Base-by-base conservation (phyloP, 371 early-diverging fungal genomes). In the Vairimorpha necatrix region DNA sequence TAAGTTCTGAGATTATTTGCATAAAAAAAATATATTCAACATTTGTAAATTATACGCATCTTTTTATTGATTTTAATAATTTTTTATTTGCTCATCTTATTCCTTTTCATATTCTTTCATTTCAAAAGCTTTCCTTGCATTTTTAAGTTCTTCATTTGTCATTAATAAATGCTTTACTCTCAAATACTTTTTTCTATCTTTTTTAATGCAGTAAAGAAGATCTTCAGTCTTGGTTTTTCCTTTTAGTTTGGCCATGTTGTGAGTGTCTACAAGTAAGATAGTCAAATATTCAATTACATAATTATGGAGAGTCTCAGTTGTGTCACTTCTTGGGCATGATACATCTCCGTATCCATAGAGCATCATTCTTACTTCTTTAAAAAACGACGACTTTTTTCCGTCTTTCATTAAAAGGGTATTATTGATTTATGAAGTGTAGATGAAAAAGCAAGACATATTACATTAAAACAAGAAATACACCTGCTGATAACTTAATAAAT, bases 341-440 rank as follows among this genome's bases (percentile, higher is more conserved):
- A 89, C 90, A 85, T 97, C 98, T 24, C 98, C 98, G 85, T 91
- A 94, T 24, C 94, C 96, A 85, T 93, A 96, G 92, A 97, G 92
- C 81, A 97, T 86, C 65, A 88, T 83, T 72, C 90, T 87, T 60
- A 94, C 90, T 89, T 86, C 86, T 68, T 83, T 79, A 47, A 80
- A 65, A 77, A 86, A 84, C 28, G 53, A 68, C 32, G 71, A 69
- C 69, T 79, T 86, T 69, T 72, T 73, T 39, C 46, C 71, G 22
- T 85, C 85, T 47, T 73, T 78, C 82, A 80, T 80, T 22, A 76
- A 69, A 36, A 24, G 18, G 22, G 34, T 2, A 62, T 24, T 24
- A 60, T 34, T 32, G 26, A 48, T 36, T 36, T 33, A 16, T 22
- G 22, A 0, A 60, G 24, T 2, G 30, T 26, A 60, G 30, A 26